phyloP scores from a whole-genome alignment of 2,329 filamentous ascomycete genomes.

The Diplodia intermedia region DNA sequence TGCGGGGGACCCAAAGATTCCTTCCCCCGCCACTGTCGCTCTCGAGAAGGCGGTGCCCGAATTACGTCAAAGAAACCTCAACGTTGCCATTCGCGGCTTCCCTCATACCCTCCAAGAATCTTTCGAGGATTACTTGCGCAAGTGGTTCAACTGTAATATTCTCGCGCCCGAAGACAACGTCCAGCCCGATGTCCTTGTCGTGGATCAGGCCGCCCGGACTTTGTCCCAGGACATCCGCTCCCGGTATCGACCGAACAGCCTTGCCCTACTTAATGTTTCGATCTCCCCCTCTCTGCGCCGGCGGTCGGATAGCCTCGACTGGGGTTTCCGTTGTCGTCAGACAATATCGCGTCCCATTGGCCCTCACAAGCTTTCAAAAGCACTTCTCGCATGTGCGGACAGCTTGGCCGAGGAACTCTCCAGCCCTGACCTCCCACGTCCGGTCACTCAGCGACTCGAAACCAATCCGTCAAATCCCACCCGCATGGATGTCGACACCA shows the following conservation, averaged over 20 bases:
- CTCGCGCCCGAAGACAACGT: conserved; percentile 15
- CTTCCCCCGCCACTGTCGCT: conserved; percentile 2
- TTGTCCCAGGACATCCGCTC: conserved; percentile 10
- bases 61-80: conserved; percentile 17
- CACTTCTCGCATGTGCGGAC: conserved; percentile 35
- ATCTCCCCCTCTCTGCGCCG: conserved; percentile 11
- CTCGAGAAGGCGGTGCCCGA: conserved; percentile 16
- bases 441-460: conserved; percentile 5
- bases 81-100: conserved; percentile 19
- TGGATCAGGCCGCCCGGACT: conserved; percentile 21
- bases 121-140: conserved; percentile 14
- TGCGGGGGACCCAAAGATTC: conserved; percentile 1
- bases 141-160: conserved; percentile 27
- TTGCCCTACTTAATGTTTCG: conserved; percentile 23
- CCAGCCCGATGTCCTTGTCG: conserved; percentile 22
- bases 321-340: conserved; percentile 40
- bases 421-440: not conserved
- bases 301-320: conserved; percentile 18
- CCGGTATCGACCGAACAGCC: conserved; percentile 13
- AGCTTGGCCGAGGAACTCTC: conserved; percentile 7
- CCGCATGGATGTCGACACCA: conserved; percentile 28
- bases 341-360: conserved; percentile 43
- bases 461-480: not conserved
- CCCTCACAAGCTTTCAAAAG: conserved; percentile 49
- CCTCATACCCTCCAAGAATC: conserved; percentile 7